These are phyloP conservation scores for Populus ilicifolia DNA, from an alignment of 345 rosid genomes.

Conservation along the genomic window DNA sequence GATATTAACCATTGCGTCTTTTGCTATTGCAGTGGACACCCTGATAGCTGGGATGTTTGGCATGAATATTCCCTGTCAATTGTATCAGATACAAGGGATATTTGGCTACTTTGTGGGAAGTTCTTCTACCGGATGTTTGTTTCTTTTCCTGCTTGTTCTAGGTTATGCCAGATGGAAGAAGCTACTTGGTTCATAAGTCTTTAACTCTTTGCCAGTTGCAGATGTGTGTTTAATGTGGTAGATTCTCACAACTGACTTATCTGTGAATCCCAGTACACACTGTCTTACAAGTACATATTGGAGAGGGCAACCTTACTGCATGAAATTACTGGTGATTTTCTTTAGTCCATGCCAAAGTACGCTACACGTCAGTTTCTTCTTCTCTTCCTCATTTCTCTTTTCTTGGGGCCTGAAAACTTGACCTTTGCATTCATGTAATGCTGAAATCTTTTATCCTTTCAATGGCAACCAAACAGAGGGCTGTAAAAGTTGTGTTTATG, in stretches of 20 bases:
- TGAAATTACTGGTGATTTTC: no score
- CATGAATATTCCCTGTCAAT: conserved; percentile 69
- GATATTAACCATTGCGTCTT: conserved; percentile 71
- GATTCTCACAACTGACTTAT: no score
- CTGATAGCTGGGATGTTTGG: conserved; percentile 60
- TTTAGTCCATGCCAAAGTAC: background rate
- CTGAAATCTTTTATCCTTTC: background rate
- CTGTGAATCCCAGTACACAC: no score
- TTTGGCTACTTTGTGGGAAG: conserved; percentile 57
- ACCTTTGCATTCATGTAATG: background rate
- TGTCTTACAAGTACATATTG: no score
- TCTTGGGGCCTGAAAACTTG: background rate
- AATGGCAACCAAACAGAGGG: background rate
- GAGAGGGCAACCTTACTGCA: no score
- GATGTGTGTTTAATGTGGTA: background rate
- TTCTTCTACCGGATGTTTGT: conserved; percentile 39
- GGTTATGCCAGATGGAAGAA: conserved; percentile 97
- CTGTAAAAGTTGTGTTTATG: background rate
- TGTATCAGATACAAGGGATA: conserved; percentile 36
- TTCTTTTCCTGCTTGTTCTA: conserved; percentile 62
- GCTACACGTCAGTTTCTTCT: background rate
- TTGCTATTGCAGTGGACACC: conserved; percentile 67
- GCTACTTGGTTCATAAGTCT: conserved; percentile 56
- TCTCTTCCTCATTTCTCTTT: background rate
- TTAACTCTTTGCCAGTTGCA: background rate